phyloP scores from a whole-genome alignment of 2,329 filamentous ascomycete species.

The Phaeosphaeriaceae sp. region DNA sequence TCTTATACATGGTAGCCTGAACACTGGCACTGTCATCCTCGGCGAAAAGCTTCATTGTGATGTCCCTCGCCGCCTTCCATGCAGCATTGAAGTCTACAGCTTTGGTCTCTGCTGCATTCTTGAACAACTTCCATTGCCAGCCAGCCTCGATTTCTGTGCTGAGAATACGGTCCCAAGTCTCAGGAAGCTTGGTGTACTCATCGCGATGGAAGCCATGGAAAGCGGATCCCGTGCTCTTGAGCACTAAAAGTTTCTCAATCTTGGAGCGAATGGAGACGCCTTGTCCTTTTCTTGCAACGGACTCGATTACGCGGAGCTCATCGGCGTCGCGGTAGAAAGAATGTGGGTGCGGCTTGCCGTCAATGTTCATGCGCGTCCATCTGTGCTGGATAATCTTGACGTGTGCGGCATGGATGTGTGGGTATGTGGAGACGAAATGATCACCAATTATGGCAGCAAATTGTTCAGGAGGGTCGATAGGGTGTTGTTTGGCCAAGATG shows the following conservation, averaged over 20 bases:
- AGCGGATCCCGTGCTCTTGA: conserved; percentile 95
- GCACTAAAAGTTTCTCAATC: conserved; percentile 81
- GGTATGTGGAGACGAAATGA: conserved; percentile 88
- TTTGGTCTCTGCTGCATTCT: conserved; percentile 70
- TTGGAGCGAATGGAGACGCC: conserved; percentile 79
- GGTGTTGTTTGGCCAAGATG: conserved; percentile 92
- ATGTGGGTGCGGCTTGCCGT: conserved; percentile 91
- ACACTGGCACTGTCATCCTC: conserved; percentile 90
- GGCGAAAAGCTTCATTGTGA: conserved; percentile 92
- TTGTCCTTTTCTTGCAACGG: conserved; percentile 66
- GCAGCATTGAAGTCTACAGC: conserved; percentile 75
- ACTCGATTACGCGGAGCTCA: conserved; percentile 85
- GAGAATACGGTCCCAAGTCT: conserved; percentile 94
- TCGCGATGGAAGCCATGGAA: conserved; percentile 95
- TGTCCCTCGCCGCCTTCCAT: conserved; percentile 76
- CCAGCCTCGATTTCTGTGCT: conserved; percentile 88
- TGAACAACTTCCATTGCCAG: conserved; percentile 84
- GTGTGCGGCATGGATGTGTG: conserved; percentile 85
- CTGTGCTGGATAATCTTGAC: conserved; percentile 83
- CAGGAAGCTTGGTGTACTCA: conserved; percentile 87
- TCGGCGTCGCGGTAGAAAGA: conserved; percentile 90
- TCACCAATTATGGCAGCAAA: conserved; percentile 83
- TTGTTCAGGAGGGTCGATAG: conserved; percentile 90
- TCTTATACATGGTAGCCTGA: conserved; percentile 99
- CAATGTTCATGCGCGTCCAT: conserved; percentile 87